Percentiles rank a stretch among this genome's conserved stretches.
These are phyloP conservation scores for Fomes fomentarius DNA, from an alignment of 1,284 basidiomycete genomes.

Conservation along the genomic window DNA sequence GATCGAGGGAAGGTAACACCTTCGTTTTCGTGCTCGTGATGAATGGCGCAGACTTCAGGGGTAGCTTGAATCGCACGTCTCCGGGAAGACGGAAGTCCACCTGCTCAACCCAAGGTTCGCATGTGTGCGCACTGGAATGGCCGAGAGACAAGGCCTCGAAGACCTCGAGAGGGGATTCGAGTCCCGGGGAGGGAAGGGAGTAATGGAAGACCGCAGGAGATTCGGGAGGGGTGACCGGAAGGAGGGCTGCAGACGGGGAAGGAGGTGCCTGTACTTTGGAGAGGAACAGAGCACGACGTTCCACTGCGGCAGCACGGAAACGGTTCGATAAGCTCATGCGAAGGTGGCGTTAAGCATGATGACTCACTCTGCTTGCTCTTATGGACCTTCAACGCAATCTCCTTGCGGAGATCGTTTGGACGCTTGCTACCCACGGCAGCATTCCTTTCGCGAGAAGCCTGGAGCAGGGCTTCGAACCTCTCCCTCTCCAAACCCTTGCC, in stretches of 20 bases:
- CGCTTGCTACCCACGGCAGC: constrained; percentile 48
- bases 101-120: constrained; percentile 63
- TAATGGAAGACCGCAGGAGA: constrained; percentile 73
- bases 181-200: constrained; percentile 66
- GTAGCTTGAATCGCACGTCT: constrained; percentile 25
- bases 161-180: constrained; percentile 62
- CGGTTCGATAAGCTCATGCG: constrained; percentile 1
- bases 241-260: constrained; percentile 56
- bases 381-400: constrained; percentile 73
- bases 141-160: constrained; percentile 54
- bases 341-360: constrained; percentile 2
- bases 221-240: constrained; percentile 68
- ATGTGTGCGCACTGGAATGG: constrained; percentile 34
- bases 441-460: constrained; percentile 58
- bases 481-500: constrained; percentile 63
- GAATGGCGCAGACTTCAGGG: constrained; percentile 20
- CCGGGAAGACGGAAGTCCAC: constrained; percentile 60
- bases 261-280: constrained; percentile 71
- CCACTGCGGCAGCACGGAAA: constrained; percentile 46
- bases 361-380: constrained; percentile 73
- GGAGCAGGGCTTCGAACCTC: constrained; percentile 64
- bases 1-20: constrained; percentile 68
- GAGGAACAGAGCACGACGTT: constrained; percentile 74
- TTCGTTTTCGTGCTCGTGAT: constrained; percentile 33
- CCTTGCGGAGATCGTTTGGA: constrained; percentile 65